Conservation (phyloP, 805 yeast species). For the Wickerhamomyces rabaulensis region DNA sequence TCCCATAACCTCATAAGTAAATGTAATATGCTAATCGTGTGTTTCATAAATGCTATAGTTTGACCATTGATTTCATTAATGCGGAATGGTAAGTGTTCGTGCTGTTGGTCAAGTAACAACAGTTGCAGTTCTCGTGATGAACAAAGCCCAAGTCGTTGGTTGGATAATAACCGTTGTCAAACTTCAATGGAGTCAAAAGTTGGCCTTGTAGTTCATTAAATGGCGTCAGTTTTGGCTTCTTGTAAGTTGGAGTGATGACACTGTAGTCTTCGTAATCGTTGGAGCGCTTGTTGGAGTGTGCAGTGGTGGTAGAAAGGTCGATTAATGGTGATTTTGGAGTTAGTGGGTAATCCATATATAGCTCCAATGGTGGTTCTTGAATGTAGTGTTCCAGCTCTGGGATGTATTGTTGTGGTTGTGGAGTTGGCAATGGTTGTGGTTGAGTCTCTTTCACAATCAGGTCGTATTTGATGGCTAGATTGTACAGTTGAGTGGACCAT, state of each 20-base stretch:
- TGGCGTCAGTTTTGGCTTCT: neutral
- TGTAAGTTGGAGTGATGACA: neutral
- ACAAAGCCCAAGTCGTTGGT: neutral
- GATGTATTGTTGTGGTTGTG: neutral
- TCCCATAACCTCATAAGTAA: neutral
- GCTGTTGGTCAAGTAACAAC: constrained; percentile 18
- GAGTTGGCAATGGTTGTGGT: constrained; percentile 2
- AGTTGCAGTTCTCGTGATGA: constrained; percentile 9
- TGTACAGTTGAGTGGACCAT: constrained; percentile 10
- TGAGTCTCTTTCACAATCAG: neutral
- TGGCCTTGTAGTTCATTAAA: neutral
- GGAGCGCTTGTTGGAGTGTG: neutral
- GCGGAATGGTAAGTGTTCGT: constrained; percentile 14
- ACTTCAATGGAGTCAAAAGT: neutral
- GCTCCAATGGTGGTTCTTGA: neutral
- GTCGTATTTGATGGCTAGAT: constrained; percentile 5
- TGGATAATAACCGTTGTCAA: neutral
- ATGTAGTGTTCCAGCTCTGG: neutral
- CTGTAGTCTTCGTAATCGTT: neutral
- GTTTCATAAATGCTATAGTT: neutral
- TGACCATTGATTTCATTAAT: constrained; percentile 2
- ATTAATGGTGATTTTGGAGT: constrained; percentile 20
- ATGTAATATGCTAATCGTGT: neutral
- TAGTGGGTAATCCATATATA: constrained; percentile 8
- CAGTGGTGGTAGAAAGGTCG: constrained; percentile 2